Base-by-base conservation (phyloP, 371 early-diverging fungal species). In the Syncephalastrum sp. region DNA sequence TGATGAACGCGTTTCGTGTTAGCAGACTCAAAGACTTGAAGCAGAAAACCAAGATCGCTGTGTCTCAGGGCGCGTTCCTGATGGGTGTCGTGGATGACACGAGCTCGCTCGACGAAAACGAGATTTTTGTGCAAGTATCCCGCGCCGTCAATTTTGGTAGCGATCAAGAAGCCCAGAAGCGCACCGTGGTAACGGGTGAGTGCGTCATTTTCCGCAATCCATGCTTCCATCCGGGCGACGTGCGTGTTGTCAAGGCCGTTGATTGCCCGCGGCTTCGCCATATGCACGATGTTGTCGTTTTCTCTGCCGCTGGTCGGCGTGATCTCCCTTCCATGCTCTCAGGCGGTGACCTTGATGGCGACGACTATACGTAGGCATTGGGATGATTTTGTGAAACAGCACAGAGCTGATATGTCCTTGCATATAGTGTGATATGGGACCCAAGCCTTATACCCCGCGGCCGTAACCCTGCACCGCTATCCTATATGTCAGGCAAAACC, bases 331-430 rank as follows among this genome's bases (percentile, higher is more conserved):
- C 88, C 62, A 84, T 86, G 88, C 83, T 89, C 55, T 82, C 87
- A 45, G 94, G 94, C 17, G 89, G 90, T 0, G 96, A 95, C 73
- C 65, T 95, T 8, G 96, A 94, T 65, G 93, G 93, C 13, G 96
- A 95, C 72, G 85, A 87, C 25, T 86, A 79, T 54, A 81, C 79
- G 67, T 74, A 67, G 63, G 69, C 49, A 24, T 7, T 15, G 14
- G 38, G 14, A 52, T 14, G 7, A 7, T 3, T 24, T 4, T 49
- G 47, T 25, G 4, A 24, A 15, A 42, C 14, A 17, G 5, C 5
- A 7, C 16, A 6, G 21, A 29, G 50, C 38, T 46, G 0, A 55
- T 12, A 5, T 33, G 4, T 45, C 25, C 33, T 54, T 46, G 2
- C 21, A 5, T 44, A 38, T 62, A 82, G 81, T 14, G 70, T 91